Percentiles rank a stretch among this genome's conserved stretches.
Conservation (phyloP, 2,329 filamentous ascomycete species). For the Ploettnerulaceae sp. region DNA sequence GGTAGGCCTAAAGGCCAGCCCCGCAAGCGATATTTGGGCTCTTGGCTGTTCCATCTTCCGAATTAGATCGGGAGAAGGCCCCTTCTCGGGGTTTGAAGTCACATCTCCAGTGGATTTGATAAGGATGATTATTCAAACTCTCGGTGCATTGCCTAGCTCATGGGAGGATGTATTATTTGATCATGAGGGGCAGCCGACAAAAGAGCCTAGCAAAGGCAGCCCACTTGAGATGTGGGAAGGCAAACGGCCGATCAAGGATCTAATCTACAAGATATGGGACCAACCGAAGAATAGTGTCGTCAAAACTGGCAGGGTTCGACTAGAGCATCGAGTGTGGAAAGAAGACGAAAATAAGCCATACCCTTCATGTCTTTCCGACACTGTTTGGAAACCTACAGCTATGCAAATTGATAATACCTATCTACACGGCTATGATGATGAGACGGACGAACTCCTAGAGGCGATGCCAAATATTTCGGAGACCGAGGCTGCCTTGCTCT, state of each 20-base stretch:
- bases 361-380: not conserved
- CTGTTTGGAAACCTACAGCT: not conserved
- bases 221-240: constrained; percentile 7
- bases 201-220: constrained; percentile 12
- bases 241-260: constrained; percentile 15
- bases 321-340: not conserved
- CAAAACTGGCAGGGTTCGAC: constrained; percentile 6
- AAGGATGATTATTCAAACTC: constrained; percentile 12
- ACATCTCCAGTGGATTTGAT: constrained; percentile 16
- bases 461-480: constrained; percentile 20
- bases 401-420: not conserved
- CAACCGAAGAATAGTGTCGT: constrained; percentile 16
- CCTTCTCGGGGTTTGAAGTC: constrained; percentile 16
- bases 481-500: constrained; percentile 23
- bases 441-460: constrained; percentile 6
- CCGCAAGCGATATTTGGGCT: constrained; percentile 19
- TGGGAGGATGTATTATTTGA: constrained; percentile 20
- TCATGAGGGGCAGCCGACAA: constrained; percentile 15
- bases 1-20: constrained; percentile 3
- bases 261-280: constrained; percentile 17
- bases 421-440: not conserved
- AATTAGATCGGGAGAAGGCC: constrained; percentile 12
- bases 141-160: constrained; percentile 19
- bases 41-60: constrained; percentile 18
- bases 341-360: not conserved